Base-by-base conservation (phyloP, 257 asterid genomes). In the Solanum paucissectum region DNA sequence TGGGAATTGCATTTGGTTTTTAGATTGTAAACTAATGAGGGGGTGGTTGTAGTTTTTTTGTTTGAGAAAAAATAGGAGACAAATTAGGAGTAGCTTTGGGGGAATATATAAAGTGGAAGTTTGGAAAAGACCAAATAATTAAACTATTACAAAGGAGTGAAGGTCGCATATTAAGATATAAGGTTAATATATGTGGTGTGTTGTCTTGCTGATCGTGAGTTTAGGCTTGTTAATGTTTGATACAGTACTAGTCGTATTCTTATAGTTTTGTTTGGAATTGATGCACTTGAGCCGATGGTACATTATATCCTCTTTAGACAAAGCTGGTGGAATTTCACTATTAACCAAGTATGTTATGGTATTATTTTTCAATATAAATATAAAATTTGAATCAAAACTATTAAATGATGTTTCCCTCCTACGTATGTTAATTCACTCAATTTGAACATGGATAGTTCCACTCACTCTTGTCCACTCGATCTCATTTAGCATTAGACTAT, bases 1-100 rank as follows among this genome's bases (percentile, higher is more conserved):
- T 75, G 97, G 85, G 92, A 75, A 92, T 93, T 87, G 88, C 32
- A 71, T 10, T 83, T 84, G 36, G 25, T 32, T 62, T 82, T 36
- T 81, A 13, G 58, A 40, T 5, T 40, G 64, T 36, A 37, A 74
- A 36, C 9, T 38, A 38, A 23, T 40, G 34, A 14, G 84, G 5
- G 5, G 37, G 37, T 77, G 84, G 37, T 76, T 13, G 36, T 38
- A 20, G 36, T 49, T 72, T 60, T 49, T 20, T 7, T 64, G 73
- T 23, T 44, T 73, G 52, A 73, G 92, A 52, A 68, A 86, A 83
- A 40, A 40, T 86, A 37, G 90, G 89, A 88, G 87, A 82, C 73
- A 75, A 88, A 88, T 10, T 73, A 11, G 89, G 87, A 33, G 58
- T 10, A 10, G 38, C 11, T 7, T 16, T 79, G 84, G 62, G 37